Conservation (phyloP, 306 rosid species). For the Urtica urens region DNA sequence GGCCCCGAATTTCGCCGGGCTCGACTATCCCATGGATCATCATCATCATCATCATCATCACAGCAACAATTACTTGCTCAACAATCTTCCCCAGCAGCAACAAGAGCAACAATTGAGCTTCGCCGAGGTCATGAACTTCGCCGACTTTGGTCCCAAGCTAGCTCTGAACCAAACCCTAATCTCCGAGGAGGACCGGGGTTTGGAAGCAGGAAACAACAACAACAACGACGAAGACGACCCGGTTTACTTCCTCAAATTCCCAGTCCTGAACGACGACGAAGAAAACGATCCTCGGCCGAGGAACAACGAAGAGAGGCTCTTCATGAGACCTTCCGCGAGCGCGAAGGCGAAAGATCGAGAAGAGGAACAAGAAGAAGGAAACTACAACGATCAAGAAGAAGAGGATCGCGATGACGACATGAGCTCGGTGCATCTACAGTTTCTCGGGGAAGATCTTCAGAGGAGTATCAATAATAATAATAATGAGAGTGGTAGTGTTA, state of each 20-base stretch:
- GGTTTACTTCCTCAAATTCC: slow-evolving; percentile 79
- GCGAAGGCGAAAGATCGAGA: background rate
- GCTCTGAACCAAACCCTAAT: slow-evolving; percentile 48
- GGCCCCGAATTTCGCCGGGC: slow-evolving; percentile 38
- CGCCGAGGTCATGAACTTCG: slow-evolving; percentile 90
- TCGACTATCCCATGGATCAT: slow-evolving; percentile 27
- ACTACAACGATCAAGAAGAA: background rate
- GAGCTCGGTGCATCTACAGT: slow-evolving; percentile 35
- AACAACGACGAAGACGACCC: slow-evolving; percentile 30
- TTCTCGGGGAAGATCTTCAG: slow-evolving; percentile 26
- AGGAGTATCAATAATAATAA: slow-evolving; percentile 10
- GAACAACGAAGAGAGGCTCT: background rate
- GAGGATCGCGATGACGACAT: slow-evolving; percentile 12
- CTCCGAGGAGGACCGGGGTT: slow-evolving; percentile 30
- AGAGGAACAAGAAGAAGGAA: no score
- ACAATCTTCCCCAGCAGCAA: slow-evolving; percentile 11
- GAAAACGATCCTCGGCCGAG: slow-evolving; percentile 16
- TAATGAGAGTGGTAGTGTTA: no score
- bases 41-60: slow-evolving; percentile 20
- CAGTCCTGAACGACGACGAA: slow-evolving; percentile 64
- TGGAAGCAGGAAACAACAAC: background rate
- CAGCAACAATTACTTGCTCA: slow-evolving; percentile 25
- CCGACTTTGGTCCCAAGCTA: slow-evolving; percentile 82
- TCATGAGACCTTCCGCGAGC: background rate
- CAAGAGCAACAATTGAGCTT: slow-evolving; percentile 39